Evolutionary conservation across 2,329 filamentous ascomycete species (phyloP).

Genomic region (Calonectria pseudoreteaudii): DNA sequence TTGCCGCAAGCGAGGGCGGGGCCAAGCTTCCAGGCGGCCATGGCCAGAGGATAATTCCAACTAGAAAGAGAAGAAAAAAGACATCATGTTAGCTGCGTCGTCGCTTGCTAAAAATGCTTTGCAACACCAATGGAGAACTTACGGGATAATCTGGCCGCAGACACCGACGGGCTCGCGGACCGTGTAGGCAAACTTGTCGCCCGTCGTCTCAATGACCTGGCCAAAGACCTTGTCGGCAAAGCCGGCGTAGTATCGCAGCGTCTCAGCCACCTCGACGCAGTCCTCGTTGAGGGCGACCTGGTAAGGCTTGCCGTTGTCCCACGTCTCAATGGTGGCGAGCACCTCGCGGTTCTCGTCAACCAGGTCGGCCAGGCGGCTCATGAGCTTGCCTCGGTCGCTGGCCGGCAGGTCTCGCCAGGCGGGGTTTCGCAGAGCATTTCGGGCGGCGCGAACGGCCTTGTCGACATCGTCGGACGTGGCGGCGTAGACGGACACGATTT

Average conservation of each 20-base stretch:
- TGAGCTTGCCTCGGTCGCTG: slow-evolving; percentile 75
- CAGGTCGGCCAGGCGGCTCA: slow-evolving; percentile 76
- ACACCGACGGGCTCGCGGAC: slow-evolving; percentile 24
- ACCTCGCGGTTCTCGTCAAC: slow-evolving; percentile 71
- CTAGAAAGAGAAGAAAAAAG: neutral
- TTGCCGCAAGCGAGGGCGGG: slow-evolving; percentile 76
- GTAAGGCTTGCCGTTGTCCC: slow-evolving; percentile 84
- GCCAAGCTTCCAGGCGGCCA: slow-evolving; percentile 76
- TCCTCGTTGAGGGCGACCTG: slow-evolving; percentile 75
- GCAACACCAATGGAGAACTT: neutral
- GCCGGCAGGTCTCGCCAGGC: slow-evolving; percentile 76
- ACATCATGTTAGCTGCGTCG: neutral
- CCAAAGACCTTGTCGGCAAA: slow-evolving; percentile 85
- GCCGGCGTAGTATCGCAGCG: slow-evolving; percentile 81
- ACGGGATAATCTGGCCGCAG: slow-evolving; percentile 29
- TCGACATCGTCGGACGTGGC: slow-evolving; percentile 48
- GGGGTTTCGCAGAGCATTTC: slow-evolving; percentile 74
- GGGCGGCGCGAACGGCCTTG: slow-evolving; percentile 59
- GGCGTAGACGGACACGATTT: slow-evolving; percentile 49
- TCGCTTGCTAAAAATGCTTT: neutral
- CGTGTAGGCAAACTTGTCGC: slow-evolving; percentile 76
- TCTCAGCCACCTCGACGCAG: slow-evolving; percentile 58
- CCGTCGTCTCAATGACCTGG: slow-evolving; percentile 79
- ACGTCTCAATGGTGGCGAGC: slow-evolving; percentile 71
- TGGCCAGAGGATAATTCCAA: slow-evolving; percentile 73